Base-by-base conservation (phyloP, 495 filamentous ascomycete species). In the Penicillium cataractarum region DNA sequence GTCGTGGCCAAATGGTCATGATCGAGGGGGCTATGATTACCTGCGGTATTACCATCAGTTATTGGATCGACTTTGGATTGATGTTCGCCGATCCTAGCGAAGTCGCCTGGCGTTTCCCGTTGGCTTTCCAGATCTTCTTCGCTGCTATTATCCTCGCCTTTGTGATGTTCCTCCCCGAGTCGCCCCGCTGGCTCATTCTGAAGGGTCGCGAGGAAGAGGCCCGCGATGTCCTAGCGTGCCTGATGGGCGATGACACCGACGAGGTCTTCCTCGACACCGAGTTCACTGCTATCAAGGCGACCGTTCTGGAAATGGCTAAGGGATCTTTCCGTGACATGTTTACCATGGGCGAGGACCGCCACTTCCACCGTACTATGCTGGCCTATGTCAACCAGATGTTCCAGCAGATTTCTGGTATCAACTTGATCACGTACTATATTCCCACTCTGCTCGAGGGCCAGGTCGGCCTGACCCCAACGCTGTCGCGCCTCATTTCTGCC, bases 381-480 rank as follows among this genome's bases (percentile, higher is more conserved):
- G 90, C 84, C 48, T 90, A 91, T 67, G 83, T 90, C 71, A 92
- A 90, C 72, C 90, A 92, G 63, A 84, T 90, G 79, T 91, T 91
- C 76, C 90, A 92, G 66, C 89, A 93, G 62, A 86, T 91, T 32
- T 84, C 81, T 0, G 91, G 91, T 24, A 91, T 92, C 66, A 92
- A 92, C 63, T 66, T 92, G 19, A 88, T 92, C 63, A 89, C 88
- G 0, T 90, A 91, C 68, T 93, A 92, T 60, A 83, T 87, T 1
- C 80, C 89, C 6, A 84, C 86, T 4, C 86, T 92, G 52, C 86
- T 90, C 63, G 71, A 86, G 49, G 71, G 80, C 35, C 80, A 85
- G 49, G 80, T 86, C 27, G 79, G 81, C 2, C 80, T 91, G 31
- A 77, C 73, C 48, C 77, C 80, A 39, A 82, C 82, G 60, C 73